These are phyloP conservation scores for Stellera chamaejasme DNA, from an alignment of 345 rosid genomes.

Conservation along the genomic window DNA sequence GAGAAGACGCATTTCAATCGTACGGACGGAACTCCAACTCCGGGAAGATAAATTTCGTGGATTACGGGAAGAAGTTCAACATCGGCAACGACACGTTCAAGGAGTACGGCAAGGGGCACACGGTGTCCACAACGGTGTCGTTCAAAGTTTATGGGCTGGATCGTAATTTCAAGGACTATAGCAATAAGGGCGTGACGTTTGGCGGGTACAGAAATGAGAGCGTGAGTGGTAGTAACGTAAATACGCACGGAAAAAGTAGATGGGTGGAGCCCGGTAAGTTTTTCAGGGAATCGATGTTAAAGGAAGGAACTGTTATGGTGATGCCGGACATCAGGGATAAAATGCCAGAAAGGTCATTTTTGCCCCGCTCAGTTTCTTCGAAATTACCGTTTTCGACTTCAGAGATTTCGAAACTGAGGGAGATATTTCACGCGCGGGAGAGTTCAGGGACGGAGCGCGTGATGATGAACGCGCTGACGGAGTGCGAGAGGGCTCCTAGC, in stretches of 20 bases:
- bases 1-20: slow-evolving; percentile 41
- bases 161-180: slow-evolving; percentile 34
- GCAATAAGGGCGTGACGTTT: slow-evolving; percentile 35
- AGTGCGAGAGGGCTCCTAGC: slow-evolving; percentile 61
- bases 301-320: slow-evolving; percentile 38
- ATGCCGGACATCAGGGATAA: slow-evolving; percentile 69
- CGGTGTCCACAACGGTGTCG: slow-evolving; percentile 22
- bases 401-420: slow-evolving; percentile 15
- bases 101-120: slow-evolving; percentile 41
- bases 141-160: slow-evolving; percentile 36
- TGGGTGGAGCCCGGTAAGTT: slow-evolving; percentile 65
- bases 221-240: slow-evolving; percentile 10
- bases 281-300: slow-evolving; percentile 47
- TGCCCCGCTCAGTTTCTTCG: slow-evolving; percentile 43
- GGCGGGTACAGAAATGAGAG: slow-evolving; percentile 28
- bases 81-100: slow-evolving; percentile 41
- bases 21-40: slow-evolving; percentile 38
- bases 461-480: slow-evolving; percentile 29
- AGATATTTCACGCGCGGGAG: slow-evolving; percentile 29
- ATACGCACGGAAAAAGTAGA: not conserved
- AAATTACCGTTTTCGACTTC: slow-evolving; percentile 50
- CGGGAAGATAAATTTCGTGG: slow-evolving; percentile 28
- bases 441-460: slow-evolving; percentile 40
- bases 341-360: slow-evolving; percentile 68
- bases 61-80: slow-evolving; percentile 46